Base-by-base conservation (phyloP, 2,329 filamentous ascomycete species). In the Cladorrhinum sp. region DNA sequence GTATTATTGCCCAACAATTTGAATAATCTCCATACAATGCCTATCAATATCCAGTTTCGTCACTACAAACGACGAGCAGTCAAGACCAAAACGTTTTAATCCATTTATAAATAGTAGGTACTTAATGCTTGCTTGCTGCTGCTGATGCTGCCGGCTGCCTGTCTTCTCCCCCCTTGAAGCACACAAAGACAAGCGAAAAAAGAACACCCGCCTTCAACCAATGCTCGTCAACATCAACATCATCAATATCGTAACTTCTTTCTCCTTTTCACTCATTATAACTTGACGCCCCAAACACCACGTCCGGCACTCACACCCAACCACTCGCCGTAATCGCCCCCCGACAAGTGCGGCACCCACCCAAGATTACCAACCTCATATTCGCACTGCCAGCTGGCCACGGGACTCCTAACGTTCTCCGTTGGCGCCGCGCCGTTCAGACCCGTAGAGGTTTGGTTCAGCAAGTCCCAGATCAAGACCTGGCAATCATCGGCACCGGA, bases 401-500 rank as follows among this genome's bases (percentile, higher is more conserved):
- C 85, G 0, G 91, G 91, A 21, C 82, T 87, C 63, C 84, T 85
- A 73, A 77, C 80, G 72, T 80, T 89, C 49, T 87, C 85, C 18
- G 78, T 72, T 55, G 78, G 77, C 2, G 78, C 75, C 1, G 83
- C 83, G 1, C 53, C 33, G 64, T 85, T 85, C 42, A 78, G 69
- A 9, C 76, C 75, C 63, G 71, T 69, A 56, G 26, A 58, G 14
- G 24, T 26, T 75, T 82, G 82, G 69, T 90, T 94, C 65, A 97
- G 82, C 9, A 99, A 80, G 74, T 99, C 95, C 95, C 95, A 99
- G 16, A 97, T 82, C 30, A 98, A 81, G 1, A 98, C 94, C 67
- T 95, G 85, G 65, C 87, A 94, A 74, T 99, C 95, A 70, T 99
- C 95, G 5, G 83, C 95, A 33, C 95, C 95, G 0, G 92, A 96